Percentiles rank a stretch among this genome's conserved stretches.
These are phyloP conservation scores for Asterophora parasitica DNA, from an alignment of 768 basidiomycete species.

Conservation along the genomic window DNA sequence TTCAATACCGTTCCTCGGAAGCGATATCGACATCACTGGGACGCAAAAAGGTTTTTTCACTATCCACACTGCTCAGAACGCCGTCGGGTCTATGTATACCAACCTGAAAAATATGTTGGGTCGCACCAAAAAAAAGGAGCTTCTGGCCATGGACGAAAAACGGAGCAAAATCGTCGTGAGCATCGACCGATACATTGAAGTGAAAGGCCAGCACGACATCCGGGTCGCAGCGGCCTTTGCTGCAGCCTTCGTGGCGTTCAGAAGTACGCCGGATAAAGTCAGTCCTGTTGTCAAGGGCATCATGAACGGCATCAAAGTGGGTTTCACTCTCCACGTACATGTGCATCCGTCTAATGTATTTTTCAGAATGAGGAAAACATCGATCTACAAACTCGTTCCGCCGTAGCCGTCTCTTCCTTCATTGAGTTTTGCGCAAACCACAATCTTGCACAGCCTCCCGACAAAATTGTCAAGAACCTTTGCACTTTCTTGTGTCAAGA, in stretches of 20 bases:
- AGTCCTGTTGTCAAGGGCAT: slow-evolving; percentile 95
- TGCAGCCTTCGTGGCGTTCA: slow-evolving; percentile 84
- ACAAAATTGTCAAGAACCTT: slow-evolving; percentile 96
- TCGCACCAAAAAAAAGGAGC: slow-evolving; percentile 73
- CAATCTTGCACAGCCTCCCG: slow-evolving; percentile 77
- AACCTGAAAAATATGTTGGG: slow-evolving; percentile 72
- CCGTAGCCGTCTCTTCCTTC: slow-evolving; percentile 81
- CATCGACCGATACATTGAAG: slow-evolving; percentile 75
- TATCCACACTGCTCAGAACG: slow-evolving; percentile 67
- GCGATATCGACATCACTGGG: slow-evolving; percentile 71
- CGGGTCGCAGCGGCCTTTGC: slow-evolving; percentile 89
- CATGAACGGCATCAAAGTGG: slow-evolving; percentile 95
- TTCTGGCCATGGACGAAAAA: slow-evolving; percentile 72
- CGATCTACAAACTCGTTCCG: slow-evolving; percentile 86
- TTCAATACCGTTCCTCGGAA: slow-evolving; percentile 74
- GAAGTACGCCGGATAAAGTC: slow-evolving; percentile 85
- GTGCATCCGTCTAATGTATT: slow-evolving; percentile 5
- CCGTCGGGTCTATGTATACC: slow-evolving; percentile 66
- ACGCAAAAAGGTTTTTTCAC: slow-evolving; percentile 66
- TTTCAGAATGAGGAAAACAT: slow-evolving; percentile 79
- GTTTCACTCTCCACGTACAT: slow-evolving; percentile 14
- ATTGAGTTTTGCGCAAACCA: slow-evolving; percentile 77
- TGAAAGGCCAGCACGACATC: slow-evolving; percentile 81
- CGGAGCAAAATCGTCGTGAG: slow-evolving; percentile 59
- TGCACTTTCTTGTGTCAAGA: slow-evolving; percentile 97